These are phyloP conservation scores for Cucurbita moschata DNA, from an alignment of 306 rosid species.

Conservation along the genomic window DNA sequence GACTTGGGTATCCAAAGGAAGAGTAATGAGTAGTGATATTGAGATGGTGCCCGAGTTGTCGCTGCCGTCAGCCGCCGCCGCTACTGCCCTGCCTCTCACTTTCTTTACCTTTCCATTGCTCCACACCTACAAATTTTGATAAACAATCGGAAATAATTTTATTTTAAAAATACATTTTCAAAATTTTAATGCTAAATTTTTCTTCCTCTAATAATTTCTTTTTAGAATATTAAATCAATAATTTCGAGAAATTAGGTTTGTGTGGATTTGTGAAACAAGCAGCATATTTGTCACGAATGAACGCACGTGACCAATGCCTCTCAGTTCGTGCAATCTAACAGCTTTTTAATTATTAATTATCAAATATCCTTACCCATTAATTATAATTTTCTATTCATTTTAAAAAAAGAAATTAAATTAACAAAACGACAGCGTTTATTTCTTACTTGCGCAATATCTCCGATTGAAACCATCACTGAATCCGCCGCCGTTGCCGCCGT, in stretches of 20 bases:
- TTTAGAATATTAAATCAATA: no score
- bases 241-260: neutral
- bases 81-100: slow-evolving; percentile 59
- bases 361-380: neutral
- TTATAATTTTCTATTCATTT: neutral
- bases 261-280: neutral
- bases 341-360: neutral
- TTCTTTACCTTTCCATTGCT: slow-evolving; percentile 75
- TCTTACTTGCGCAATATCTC: slow-evolving; percentile 76
- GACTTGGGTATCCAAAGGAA: slow-evolving; percentile 42
- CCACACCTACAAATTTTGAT: slow-evolving; percentile 42
- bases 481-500: slow-evolving; percentile 44
- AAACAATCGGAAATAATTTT: neutral
- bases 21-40: slow-evolving; percentile 58
- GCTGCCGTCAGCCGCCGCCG: slow-evolving; percentile 14
- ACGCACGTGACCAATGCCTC: neutral
- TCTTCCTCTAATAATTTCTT: no score
- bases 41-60: slow-evolving; percentile 27
- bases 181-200: no score
- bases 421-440: neutral
- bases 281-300: neutral
- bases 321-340: neutral
- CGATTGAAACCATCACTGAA: slow-evolving; percentile 52
- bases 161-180: no score
- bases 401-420: neutral